Conservation (phyloP, 139 green algal species). For the Chlamydomonas incerta region DNA sequence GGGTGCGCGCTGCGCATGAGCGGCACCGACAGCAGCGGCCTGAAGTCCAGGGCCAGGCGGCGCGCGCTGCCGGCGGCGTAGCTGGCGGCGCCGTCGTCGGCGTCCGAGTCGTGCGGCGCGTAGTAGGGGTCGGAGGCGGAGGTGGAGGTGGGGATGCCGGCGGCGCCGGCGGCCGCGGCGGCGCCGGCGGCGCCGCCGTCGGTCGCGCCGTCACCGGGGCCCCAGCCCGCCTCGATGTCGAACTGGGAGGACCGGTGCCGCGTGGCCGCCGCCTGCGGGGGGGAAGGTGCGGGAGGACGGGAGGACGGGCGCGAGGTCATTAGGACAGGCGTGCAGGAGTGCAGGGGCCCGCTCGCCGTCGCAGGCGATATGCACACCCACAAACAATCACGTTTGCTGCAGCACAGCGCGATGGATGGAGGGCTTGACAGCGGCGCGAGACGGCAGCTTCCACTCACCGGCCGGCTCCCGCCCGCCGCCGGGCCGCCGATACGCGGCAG, state of each 20-base stretch:
- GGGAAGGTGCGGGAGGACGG: too few relatives aligned
- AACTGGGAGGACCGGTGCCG: slow-evolving; percentile 1
- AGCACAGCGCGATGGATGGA: too few relatives aligned
- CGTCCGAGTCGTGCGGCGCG: neutral
- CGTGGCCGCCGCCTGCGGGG: neutral
- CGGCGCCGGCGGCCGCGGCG: neutral
- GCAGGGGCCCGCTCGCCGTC: too few relatives aligned
- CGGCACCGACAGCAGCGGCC: slow-evolving; percentile 33
- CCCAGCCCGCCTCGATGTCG: slow-evolving; percentile 38
- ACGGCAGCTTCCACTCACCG: slow-evolving; percentile 10
- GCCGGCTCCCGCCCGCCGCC: slow-evolving; percentile 17
- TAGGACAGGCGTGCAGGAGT: too few relatives aligned
- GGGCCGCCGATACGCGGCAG: slow-evolving; percentile 22
- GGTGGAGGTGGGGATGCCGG: slow-evolving; percentile 14
- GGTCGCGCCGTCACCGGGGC: neutral
- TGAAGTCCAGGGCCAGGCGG: slow-evolving; percentile 28
- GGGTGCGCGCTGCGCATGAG: slow-evolving; percentile 27
- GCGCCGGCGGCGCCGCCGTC: neutral
- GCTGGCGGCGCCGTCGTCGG: neutral
- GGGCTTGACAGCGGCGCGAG: too few relatives aligned
- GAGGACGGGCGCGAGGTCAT: too few relatives aligned
- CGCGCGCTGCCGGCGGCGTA: slow-evolving; percentile 21
- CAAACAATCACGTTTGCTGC: too few relatives aligned
- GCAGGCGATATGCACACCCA: too few relatives aligned
- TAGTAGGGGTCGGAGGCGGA: neutral